phyloP scores from a whole-genome alignment of 1,284 basidiomycete genomes.

The Austroboletus rostrupii region DNA sequence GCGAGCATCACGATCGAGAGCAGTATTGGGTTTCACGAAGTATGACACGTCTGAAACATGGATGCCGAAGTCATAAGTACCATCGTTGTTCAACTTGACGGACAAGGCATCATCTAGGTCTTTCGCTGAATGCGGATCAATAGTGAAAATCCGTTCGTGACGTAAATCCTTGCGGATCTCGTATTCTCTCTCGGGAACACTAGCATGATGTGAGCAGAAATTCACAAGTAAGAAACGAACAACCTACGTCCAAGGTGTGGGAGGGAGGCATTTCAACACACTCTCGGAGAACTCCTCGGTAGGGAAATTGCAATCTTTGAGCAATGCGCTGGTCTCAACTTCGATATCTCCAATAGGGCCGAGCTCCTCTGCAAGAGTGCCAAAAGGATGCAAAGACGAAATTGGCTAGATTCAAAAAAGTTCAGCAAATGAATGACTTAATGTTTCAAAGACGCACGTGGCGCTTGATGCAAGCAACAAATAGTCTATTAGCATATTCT shows the following conservation, averaged over 20 bases:
- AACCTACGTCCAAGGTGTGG: conserved; percentile 87
- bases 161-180: conserved; percentile 87
- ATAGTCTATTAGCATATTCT: conserved; percentile 85
- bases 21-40: conserved; percentile 95
- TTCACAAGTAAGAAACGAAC: not conserved
- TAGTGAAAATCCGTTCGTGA: conserved; percentile 83
- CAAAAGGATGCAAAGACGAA: conserved; percentile 97
- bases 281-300: conserved; percentile 91
- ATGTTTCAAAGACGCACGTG: conserved; percentile 50
- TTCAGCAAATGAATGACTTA: conserved; percentile 10
- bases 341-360: conserved; percentile 98
- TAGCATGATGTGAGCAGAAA: conserved; percentile 29
- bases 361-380: conserved; percentile 95
- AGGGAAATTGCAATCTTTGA: conserved; percentile 98
- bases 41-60: conserved; percentile 96
- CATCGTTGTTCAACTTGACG: conserved; percentile 84
- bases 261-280: conserved; percentile 94
- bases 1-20: conserved; percentile 94
- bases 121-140: conserved; percentile 87
- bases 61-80: conserved; percentile 86
- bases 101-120: conserved; percentile 96
- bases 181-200: conserved; percentile 88
- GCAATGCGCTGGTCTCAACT: conserved; percentile 93
- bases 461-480: conserved; percentile 98
- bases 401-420: conserved; percentile 55